A percentile compares a stretch with the other conserved stretches of the same genome.
phyloP scores from a whole-genome alignment of 2,329 filamentous ascomycete species.

The Aspergillus sp. region DNA sequence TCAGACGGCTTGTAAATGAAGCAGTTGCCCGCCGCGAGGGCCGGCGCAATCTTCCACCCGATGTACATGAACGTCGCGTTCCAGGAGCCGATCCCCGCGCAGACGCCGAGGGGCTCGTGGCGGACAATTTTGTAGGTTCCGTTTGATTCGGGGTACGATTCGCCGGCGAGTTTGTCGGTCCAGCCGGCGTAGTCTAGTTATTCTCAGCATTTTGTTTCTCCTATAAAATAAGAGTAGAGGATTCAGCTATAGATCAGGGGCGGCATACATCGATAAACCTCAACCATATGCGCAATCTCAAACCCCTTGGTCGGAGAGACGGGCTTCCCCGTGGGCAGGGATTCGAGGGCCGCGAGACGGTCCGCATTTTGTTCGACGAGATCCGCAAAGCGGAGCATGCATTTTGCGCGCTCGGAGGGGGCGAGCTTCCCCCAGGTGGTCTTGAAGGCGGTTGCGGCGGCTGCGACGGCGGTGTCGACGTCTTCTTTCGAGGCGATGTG shows the following conservation, averaged over 20 bases:
- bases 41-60: constrained; percentile 48
- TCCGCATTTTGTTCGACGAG: constrained; percentile 17
- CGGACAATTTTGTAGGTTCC: constrained; percentile 18
- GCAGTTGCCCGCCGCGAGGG: constrained; percentile 51
- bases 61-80: constrained; percentile 47
- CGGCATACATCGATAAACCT: constrained; percentile 14
- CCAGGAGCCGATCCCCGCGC: constrained; percentile 45
- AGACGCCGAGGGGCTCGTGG: constrained; percentile 31
- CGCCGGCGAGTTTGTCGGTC: constrained; percentile 17
- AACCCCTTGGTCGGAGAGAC: constrained; percentile 7
- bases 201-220: neutral
- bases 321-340: constrained; percentile 10
- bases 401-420: constrained; percentile 8
- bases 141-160: constrained; percentile 14
- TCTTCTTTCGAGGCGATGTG: constrained; percentile 52
- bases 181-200: constrained; percentile 8
- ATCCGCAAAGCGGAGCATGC: constrained; percentile 20
- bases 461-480: constrained; percentile 49
- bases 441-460: constrained; percentile 49
- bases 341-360: constrained; percentile 8
- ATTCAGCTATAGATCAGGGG: too few relatives aligned
- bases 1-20: constrained; percentile 53
- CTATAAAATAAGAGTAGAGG: neutral
- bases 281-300: constrained; percentile 11
- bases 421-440: constrained; percentile 12